Conservation (phyloP, 805 yeast genomes). For the Nakazawaea sp. region DNA sequence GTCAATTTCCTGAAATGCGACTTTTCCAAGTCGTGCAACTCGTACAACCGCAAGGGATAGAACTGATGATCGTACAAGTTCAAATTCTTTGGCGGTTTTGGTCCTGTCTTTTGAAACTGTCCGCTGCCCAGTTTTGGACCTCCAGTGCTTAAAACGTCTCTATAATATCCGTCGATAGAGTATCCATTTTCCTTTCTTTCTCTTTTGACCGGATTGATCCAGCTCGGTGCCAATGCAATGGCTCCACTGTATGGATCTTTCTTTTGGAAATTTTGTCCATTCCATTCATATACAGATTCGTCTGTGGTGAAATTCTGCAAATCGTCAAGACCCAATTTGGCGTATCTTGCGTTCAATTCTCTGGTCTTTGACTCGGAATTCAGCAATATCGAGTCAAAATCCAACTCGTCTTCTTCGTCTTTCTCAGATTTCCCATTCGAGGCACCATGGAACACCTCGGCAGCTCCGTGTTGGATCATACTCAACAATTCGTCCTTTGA, state of each 20-base stretch:
- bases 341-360: conserved; percentile 55
- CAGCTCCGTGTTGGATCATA: conserved; percentile 83
- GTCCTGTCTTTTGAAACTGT: conserved; percentile 38
- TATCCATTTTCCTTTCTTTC: conserved; percentile 82
- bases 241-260: conserved; percentile 43
- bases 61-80: conserved; percentile 88
- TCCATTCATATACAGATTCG: conserved; percentile 78
- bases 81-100: conserved; percentile 80
- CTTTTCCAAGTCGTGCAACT: conserved; percentile 75
- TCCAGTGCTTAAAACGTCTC: conserved; percentile 55
- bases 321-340: conserved; percentile 67
- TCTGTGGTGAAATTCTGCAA: conserved; percentile 69
- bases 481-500: conserved; percentile 68
- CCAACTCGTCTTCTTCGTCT: conserved; percentile 38
- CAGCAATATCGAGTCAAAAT: conserved; percentile 54
- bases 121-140: conserved; percentile 41
- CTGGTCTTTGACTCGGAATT: conserved; percentile 59
- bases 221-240: conserved; percentile 38
- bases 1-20: conserved; percentile 66
- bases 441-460: conserved; percentile 42
- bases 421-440: conserved; percentile 19
- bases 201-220: conserved; percentile 85
- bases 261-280: conserved; percentile 75
- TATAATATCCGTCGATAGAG: conserved; percentile 71
- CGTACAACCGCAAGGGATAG: conserved; percentile 68